Evolutionary conservation across 441 rosid species (phyloP), one percentile per base, ranked within the genome.

Genomic region (Erysimum pusillum): DNA sequence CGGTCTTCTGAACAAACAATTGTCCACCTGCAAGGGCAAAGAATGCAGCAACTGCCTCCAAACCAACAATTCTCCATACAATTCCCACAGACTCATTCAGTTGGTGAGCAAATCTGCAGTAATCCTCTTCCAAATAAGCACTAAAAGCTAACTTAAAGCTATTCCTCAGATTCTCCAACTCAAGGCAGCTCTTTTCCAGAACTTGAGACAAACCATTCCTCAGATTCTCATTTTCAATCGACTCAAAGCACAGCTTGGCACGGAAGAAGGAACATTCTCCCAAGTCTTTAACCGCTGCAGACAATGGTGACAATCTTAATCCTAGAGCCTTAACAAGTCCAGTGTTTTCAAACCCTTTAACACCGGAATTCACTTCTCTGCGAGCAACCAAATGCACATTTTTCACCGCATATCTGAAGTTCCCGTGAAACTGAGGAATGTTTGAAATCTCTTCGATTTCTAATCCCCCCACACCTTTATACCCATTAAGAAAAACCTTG

Each of bases 401-500:
- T 72, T 81, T 93, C 67, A 84, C 89, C 9, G 76, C 78, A 63
- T 81, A 90, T 59, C 99, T 83, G 63, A 95, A 78, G 31, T 82
- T 85, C 28, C 97, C 98, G 62, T 86, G 85, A 32, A 84, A 70
- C 73, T 78, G 75, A 3, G 89, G 92, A 63, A 87, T 86, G 36
- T 83, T 76, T 6, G 81, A 76, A 76, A 95, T 65, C 11, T 80
- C 84, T 39, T 85, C 82, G 13, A 38, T 71, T 53, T 79, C 73
- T 13, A 59, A 49, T 52, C 83, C 85, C 18, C 90, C 2, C 17
- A 81, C 25, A 73, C 85, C 64, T 79, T 89, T 87, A 49, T 94
- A 96, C 22, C 97, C 93, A 54, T 81, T 89, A 4, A 93, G 89
- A 84, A 96, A 80, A 65, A 89, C 88, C 84, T 84, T 90, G 78